A percentile compares a stretch with the other conserved stretches of the same genome.
Evolutionary conservation across 345 rosid genomes (phyloP).

Genomic region (Barbarea vulgaris): DNA sequence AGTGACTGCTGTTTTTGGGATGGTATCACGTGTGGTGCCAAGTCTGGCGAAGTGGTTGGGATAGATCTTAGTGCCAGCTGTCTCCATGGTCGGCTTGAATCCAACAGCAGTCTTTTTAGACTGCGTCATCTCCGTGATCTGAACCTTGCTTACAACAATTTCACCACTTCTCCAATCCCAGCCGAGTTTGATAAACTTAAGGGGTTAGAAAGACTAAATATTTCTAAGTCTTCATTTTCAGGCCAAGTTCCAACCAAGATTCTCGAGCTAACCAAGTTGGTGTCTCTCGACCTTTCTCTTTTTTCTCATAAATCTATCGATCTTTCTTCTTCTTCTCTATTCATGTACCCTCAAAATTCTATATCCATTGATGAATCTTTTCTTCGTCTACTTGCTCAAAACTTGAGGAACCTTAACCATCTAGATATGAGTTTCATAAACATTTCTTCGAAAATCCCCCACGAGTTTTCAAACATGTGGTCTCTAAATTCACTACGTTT

Average conservation of each 20-base stretch:
- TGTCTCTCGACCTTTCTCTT: no score
- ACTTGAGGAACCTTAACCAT: background rate
- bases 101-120: background rate
- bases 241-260: background rate
- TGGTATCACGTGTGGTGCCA: background rate
- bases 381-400: background rate
- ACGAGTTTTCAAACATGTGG: background rate
- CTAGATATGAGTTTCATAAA: slow-evolving; percentile 3
- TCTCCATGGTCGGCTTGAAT: background rate
- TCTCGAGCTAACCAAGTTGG: slow-evolving; percentile 16
- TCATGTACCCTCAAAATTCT: background rate
- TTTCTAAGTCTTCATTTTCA: background rate
- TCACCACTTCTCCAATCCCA: background rate
- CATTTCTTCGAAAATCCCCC: background rate
- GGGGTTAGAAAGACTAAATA: background rate
- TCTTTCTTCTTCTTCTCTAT: background rate
- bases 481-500: background rate
- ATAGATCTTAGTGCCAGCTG: background rate
- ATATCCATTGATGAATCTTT: background rate
- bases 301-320: no score
- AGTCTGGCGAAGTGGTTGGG: background rate
- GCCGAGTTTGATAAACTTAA: background rate
- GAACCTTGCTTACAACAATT: background rate
- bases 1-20: slow-evolving; percentile 1
- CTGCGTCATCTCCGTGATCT: background rate